phyloP scores from a whole-genome alignment of 768 basidiomycete genomes.

The Suillus paluster region DNA sequence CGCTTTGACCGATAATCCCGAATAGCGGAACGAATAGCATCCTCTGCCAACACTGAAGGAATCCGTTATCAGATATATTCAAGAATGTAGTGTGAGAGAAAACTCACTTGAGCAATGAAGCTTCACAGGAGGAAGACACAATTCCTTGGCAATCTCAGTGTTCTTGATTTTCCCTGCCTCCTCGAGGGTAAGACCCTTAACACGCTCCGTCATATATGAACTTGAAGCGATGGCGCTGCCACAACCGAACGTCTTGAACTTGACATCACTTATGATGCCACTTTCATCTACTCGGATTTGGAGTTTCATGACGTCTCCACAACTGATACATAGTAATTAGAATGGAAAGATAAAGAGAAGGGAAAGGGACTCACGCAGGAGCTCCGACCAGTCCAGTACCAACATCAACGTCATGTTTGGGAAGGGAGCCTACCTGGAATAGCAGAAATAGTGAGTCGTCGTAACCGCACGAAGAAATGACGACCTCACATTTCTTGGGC shows the following conservation, averaged over 20 bases:
- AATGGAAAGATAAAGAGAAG: constrained; percentile 13
- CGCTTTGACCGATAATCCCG: constrained; percentile 94
- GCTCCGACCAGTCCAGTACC: constrained; percentile 98
- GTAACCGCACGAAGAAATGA: constrained; percentile 39
- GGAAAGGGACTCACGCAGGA: constrained; percentile 72
- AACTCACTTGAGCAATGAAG: constrained; percentile 89
- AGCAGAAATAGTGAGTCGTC: constrained; percentile 60
- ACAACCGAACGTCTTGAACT: constrained; percentile 99
- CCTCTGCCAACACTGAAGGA: constrained; percentile 87
- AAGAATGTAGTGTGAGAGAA: constrained; percentile 12
- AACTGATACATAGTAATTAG: constrained; percentile 50
- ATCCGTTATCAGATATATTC: constrained; percentile 24
- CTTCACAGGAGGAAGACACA: constrained; percentile 95
- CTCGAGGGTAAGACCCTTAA: constrained; percentile 91
- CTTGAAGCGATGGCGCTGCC: constrained; percentile 98
- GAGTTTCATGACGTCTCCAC: constrained; percentile 99
- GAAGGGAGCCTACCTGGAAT: constrained; percentile 89
- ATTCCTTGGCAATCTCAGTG: constrained; percentile 98
- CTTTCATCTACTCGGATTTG: constrained; percentile 97
- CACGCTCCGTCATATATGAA: constrained; percentile 98
- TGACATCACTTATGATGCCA: constrained; percentile 96
- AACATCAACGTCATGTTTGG: constrained; percentile 89
- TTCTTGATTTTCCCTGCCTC: constrained; percentile 97
- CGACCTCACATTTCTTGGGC: constrained; percentile 86
- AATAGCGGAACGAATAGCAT: constrained; percentile 98